Base-by-base conservation (phyloP, 73 alveolate genomes). In the Paramecium tetraurelia region DNA sequence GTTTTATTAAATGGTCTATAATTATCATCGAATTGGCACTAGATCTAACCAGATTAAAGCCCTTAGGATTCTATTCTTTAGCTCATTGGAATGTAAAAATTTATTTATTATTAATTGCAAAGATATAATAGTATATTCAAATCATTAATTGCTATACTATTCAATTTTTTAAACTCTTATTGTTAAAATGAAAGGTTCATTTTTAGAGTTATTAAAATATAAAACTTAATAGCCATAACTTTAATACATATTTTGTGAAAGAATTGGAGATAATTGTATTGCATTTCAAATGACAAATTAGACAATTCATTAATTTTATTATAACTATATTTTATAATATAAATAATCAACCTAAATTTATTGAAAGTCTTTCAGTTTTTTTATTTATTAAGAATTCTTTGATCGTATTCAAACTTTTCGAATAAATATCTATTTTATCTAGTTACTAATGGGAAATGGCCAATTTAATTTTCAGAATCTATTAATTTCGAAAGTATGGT, bases 391-490 rank as follows among this genome's bases (percentile, higher is more conserved):
- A 63, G 84, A 27, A 63, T 63, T 27, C 27, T 27, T 33, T 63
- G 11, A 63, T 63, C 84, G 48, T 63, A 63, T 33, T 63, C 84
- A 63, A 33, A 22, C 29, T 72, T 72, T 72, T 72, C 86, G 59
- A 36, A 72, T 72, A 12, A 36, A 33, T 29, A 36, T 72, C 86
- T 35, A 72, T 36, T 31, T 72, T 72, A n/a, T 38, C 86, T 12
- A 72, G 58, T 72, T 31, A 72, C 33, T 38, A 33, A 72, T 16
- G 63, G 86, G 10, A 72, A 72, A 36, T 40, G 59, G 20, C 86
- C 86, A 14, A 72, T 72, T 16, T 33, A 33, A 21, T 72, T 40
- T 72, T 72, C 86, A 72, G 86, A 36, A 72, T 72, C 86, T 2
- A 20, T 72, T 72, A 72, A 33, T 36, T 72, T 40, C 18, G 46